Conservation (phyloP, 257 asterid species). For the Dorcoceras hygrometricum region DNA sequence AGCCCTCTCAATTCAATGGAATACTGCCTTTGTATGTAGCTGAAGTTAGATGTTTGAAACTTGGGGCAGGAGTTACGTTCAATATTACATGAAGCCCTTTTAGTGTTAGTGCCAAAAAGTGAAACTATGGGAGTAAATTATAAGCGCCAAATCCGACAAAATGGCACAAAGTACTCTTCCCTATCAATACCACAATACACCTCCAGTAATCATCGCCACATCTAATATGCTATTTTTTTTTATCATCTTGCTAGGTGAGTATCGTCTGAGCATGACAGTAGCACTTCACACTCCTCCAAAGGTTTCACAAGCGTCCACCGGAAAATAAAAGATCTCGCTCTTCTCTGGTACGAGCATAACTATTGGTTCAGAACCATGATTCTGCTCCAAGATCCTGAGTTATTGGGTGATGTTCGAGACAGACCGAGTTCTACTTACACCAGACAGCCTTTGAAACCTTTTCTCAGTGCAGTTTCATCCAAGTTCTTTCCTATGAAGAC, state of each 20-base stretch:
- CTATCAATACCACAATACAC: neutral
- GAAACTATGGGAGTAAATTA: too few species aligned
- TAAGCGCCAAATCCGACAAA: too few species aligned
- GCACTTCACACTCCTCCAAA: neutral
- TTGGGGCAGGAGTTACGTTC: too few species aligned
- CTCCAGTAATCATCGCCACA: neutral
- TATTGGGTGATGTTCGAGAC: neutral
- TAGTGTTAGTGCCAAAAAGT: too few species aligned
- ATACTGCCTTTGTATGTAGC: too few species aligned
- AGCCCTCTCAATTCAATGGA: too few species aligned
- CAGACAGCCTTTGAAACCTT: conserved; percentile 92
- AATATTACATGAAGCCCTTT: too few species aligned
- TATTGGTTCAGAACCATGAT: neutral
- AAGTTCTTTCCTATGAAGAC: conserved; percentile 87
- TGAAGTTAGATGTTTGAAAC: too few species aligned
- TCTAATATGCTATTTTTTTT: neutral
- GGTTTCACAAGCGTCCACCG: neutral
- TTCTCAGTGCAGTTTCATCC: conserved; percentile 75
- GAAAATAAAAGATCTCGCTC: too few species aligned
- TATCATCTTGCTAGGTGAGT: neutral
- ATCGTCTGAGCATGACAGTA: neutral
- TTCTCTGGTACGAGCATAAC: neutral
- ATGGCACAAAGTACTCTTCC: neutral
- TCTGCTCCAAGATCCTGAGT: neutral
- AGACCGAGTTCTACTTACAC: conserved; percentile 30